phyloP scores from a whole-genome alignment of 768 basidiomycete genomes.

The Podaxis sp. region DNA sequence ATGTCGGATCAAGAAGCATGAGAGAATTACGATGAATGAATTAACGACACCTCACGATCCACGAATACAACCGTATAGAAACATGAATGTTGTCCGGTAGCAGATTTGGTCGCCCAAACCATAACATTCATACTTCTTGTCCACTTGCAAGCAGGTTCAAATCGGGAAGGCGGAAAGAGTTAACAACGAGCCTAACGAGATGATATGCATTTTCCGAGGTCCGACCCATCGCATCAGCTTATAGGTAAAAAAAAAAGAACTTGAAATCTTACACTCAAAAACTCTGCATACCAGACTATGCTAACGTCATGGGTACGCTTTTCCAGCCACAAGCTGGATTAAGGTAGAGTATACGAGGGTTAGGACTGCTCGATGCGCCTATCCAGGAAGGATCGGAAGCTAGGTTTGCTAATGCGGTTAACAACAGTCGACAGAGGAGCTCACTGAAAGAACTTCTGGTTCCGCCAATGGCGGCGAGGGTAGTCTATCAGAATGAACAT shows the following conservation, averaged over 20 bases:
- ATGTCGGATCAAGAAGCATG: not conserved
- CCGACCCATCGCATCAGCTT: conserved; percentile 45
- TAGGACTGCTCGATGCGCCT: conserved; percentile 26
- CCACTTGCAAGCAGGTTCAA: conserved; percentile 8
- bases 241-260: conserved; percentile 38
- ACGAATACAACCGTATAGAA: not conserved
- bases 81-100: conserved; percentile 9
- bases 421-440: conserved; percentile 23
- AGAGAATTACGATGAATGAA: not conserved
- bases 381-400: conserved; percentile 28
- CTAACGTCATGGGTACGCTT: conserved; percentile 53
- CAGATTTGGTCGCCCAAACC: not conserved
- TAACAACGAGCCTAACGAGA: conserved; percentile 12
- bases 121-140: not conserved
- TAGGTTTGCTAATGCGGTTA: conserved; percentile 24
- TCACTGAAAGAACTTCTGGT: conserved; percentile 16
- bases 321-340: conserved; percentile 50
- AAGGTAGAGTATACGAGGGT: conserved; percentile 46
- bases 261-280: conserved; percentile 50
- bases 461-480: conserved; percentile 2
- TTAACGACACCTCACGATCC: too few relatives aligned
- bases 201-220: conserved; percentile 41
- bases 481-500: not conserved
- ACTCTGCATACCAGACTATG: conserved; percentile 50
- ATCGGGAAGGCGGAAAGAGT: conserved; percentile 16